phyloP scores from a whole-genome alignment of 192 early-diverging fungal species.

The Piromyces finnis region DNA sequence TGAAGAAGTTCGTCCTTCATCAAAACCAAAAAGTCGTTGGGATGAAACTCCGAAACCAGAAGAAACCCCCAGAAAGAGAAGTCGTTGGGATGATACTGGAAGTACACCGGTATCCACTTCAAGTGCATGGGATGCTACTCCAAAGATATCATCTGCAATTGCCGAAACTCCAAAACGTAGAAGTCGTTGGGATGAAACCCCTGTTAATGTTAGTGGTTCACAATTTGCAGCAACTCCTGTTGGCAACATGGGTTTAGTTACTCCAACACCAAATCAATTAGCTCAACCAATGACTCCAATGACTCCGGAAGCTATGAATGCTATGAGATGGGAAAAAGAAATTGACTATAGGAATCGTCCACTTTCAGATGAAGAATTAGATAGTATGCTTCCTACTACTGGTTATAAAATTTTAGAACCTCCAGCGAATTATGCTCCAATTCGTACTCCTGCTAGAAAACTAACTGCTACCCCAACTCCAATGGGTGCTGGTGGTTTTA shows the following conservation, averaged over 20 bases:
- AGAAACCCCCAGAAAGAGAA: conserved; percentile 33
- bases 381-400: conserved; percentile 72
- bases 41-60: conserved; percentile 59
- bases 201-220: conserved; percentile 30
- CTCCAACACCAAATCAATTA: conserved; percentile 47
- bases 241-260: conserved; percentile 55
- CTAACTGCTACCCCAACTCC: conserved; percentile 86
- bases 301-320: conserved; percentile 64
- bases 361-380: conserved; percentile 85
- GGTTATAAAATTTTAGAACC: conserved; percentile 88
- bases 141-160: conserved; percentile 13
- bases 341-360: conserved; percentile 72
- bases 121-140: conserved; percentile 62
- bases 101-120: conserved; percentile 10
- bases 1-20: conserved; percentile 10
- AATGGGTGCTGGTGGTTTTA: conserved; percentile 57
- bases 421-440: conserved; percentile 72
- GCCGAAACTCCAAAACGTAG: conserved; percentile 46
- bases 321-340: conserved; percentile 55
- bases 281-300: conserved; percentile 32
- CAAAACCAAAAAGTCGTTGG: conserved; percentile 21
- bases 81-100: conserved; percentile 61
- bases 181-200: conserved; percentile 95
- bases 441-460: conserved; percentile 90
- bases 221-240: conserved; percentile 62